These are phyloP conservation scores for Boletus reticulatus DNA, from an alignment of 768 basidiomycete genomes.

Conservation along the genomic window DNA sequence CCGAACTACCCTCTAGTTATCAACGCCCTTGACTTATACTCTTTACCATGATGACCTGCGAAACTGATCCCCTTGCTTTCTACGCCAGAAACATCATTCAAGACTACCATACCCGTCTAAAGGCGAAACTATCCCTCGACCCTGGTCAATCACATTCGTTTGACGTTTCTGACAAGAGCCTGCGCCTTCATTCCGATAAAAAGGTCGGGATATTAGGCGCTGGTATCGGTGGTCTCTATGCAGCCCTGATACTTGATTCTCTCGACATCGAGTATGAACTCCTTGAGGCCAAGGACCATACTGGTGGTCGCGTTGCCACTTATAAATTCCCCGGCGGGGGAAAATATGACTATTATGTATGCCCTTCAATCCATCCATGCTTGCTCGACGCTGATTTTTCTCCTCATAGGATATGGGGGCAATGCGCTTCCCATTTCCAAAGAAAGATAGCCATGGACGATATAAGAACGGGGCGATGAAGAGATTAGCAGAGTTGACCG, in stretches of 20 bases:
- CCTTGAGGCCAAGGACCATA: slow-evolving; percentile 39
- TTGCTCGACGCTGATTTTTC: neutral
- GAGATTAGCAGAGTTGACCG: slow-evolving; percentile 30
- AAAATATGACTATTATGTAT: slow-evolving; percentile 36
- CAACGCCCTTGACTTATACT: no score
- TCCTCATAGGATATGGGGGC: slow-evolving; percentile 34
- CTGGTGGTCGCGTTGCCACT: slow-evolving; percentile 46
- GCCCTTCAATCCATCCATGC: neutral
- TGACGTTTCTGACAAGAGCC: neutral
- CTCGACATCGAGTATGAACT: slow-evolving; percentile 45
- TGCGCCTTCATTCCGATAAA: neutral
- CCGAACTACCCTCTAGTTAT: no score
- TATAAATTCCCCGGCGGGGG: slow-evolving; percentile 35
- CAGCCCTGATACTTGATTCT: slow-evolving; percentile 44
- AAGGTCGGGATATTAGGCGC: slow-evolving; percentile 24
- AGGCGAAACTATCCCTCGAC: neutral
- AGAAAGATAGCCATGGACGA: slow-evolving; percentile 7
- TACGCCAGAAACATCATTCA: slow-evolving; percentile 7
- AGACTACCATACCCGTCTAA: slow-evolving; percentile 6
- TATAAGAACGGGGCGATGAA: slow-evolving; percentile 30
- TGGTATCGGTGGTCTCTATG: slow-evolving; percentile 36
- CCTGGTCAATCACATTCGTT: neutral
- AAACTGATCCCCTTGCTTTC: slow-evolving; percentile 6
- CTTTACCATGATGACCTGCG: slow-evolving; percentile 2
- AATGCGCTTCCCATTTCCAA: slow-evolving; percentile 34